phyloP scores from a whole-genome alignment of 108 stramenopile species.

The Cyclostephanos invisitatus region DNA sequence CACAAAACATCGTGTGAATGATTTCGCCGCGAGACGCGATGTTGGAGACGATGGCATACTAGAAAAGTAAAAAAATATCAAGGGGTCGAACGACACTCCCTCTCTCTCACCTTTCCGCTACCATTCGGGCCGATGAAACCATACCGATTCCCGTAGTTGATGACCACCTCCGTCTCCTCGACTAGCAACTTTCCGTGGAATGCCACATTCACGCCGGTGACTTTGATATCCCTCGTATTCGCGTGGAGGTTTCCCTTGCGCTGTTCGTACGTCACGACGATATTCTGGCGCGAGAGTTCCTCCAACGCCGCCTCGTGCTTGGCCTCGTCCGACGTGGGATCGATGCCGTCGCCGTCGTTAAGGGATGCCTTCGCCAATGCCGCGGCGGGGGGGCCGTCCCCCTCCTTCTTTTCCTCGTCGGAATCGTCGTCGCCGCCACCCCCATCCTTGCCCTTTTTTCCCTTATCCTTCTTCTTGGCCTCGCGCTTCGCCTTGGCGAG shows the following conservation, averaged over 20 bases:
- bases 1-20: not conserved
- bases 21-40: not conserved
- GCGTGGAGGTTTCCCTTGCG: constrained; percentile 75
- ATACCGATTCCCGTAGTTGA: constrained; percentile 95
- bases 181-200: constrained; percentile 90
- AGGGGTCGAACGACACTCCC: too few relatives aligned
- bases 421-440: constrained; percentile 35
- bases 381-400: constrained; percentile 24
- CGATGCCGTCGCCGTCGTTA: constrained; percentile 16
- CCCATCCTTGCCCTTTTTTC: constrained; percentile 44
- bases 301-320: constrained; percentile 75
- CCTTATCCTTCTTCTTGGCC: constrained; percentile 87
- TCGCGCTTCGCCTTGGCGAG: constrained; percentile 83
- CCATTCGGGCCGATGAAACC: constrained; percentile 83
- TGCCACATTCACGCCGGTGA: constrained; percentile 91
- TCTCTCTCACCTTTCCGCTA: constrained; percentile 42
- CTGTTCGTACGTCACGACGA: constrained; percentile 84
- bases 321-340: constrained; percentile 55
- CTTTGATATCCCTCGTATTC: constrained; percentile 96
- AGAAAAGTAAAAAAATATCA: constrained; percentile 4
- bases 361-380: constrained; percentile 20
- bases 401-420: constrained; percentile 56
- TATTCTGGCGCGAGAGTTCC: constrained; percentile 70
- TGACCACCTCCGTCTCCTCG: constrained; percentile 86
- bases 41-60: not conserved